Conservation (phyloP, 2,329 filamentous ascomycete genomes). For the Coniella vitis region DNA sequence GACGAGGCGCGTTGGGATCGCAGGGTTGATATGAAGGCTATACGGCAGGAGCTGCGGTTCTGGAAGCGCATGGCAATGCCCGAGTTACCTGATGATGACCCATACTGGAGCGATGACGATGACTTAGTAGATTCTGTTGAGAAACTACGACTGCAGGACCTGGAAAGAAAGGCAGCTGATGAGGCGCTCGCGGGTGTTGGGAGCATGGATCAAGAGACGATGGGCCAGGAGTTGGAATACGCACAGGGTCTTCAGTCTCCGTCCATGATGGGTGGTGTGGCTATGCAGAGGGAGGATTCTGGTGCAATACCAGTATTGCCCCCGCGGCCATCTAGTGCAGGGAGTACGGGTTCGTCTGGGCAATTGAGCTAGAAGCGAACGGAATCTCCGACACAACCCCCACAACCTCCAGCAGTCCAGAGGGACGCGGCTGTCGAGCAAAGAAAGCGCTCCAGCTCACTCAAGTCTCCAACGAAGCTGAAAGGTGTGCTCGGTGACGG, state of each 20-base stretch:
- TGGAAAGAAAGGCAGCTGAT: conserved; percentile 39
- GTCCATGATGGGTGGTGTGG: conserved; percentile 32
- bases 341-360: conserved; percentile 31
- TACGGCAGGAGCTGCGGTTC: conserved; percentile 53
- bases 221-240: conserved; percentile 17
- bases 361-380: conserved; percentile 16
- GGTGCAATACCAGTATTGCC: conserved; percentile 29
- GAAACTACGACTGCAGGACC: conserved; percentile 47
- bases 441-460: too few relatives aligned
- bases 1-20: conserved; percentile 47
- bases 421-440: too few relatives aligned
- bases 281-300: conserved; percentile 34
- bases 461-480: too few relatives aligned
- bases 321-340: conserved; percentile 33
- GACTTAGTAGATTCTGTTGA: conserved; percentile 55
- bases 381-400: too few relatives aligned
- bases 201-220: conserved; percentile 5
- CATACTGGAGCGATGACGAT: conserved; percentile 59
- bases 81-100: conserved; percentile 51
- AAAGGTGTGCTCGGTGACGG: too few relatives aligned
- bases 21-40: conserved; percentile 44
- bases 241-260: conserved; percentile 20
- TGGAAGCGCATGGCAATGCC: conserved; percentile 63
- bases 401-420: too few relatives aligned
- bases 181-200: conserved; percentile 26